Base-by-base conservation (phyloP, 2,329 filamentous ascomycete species). In the Pseudogymnoascus sp. region DNA sequence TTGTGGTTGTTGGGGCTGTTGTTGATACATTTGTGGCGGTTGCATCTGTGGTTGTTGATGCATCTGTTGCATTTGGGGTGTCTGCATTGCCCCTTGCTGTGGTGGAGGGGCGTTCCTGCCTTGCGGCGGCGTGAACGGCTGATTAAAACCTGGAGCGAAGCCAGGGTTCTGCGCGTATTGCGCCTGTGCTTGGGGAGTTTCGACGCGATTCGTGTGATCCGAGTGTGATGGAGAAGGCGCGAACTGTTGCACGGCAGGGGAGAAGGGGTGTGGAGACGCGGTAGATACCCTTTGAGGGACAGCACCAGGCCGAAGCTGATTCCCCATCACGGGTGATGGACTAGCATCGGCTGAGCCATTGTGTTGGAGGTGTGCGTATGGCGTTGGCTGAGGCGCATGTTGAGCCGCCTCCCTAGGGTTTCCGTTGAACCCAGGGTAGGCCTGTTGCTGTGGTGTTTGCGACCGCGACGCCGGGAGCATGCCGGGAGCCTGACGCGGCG, bases 191-290 rank as follows among this genome's bases (percentile, higher is more conserved):
- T 92, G 90, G 0, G 90, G 88, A 7, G 89, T 92, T 62, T 81
- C 81, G 35, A 82, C 80, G 62, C 81, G 77, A 69, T 85, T 85
- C 29, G 80, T 82, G 68, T 91, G 88, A 65, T 94, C 90, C 25
- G 89, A 88, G 4, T 89, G 85, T 13, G 88, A 84, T 9, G 91
- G 90, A 2, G 91, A 94, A 64, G 87, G 82, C 71, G 80, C 83
- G 69, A 91, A 90, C 71, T 89, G 88, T 68, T 89, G 87, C 33
- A 84, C 82, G 63, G 87, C 86, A 13, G 90, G 89, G 1, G 90
- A 92, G 73, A 95, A 96, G 0, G 91, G 91, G 74, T 94, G 93
- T 3, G 94, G 93, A 33, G 94, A 97, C 44, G 91, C 89, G 51
- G 93, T 97, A 67, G 92, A 89, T 74, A 97, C 91, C 71, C 92